Evolutionary conservation across 2,329 filamentous ascomycete genomes (phyloP), one percentile per base, ranked within the genome.

Genomic region (Podosphaera fusca): DNA sequence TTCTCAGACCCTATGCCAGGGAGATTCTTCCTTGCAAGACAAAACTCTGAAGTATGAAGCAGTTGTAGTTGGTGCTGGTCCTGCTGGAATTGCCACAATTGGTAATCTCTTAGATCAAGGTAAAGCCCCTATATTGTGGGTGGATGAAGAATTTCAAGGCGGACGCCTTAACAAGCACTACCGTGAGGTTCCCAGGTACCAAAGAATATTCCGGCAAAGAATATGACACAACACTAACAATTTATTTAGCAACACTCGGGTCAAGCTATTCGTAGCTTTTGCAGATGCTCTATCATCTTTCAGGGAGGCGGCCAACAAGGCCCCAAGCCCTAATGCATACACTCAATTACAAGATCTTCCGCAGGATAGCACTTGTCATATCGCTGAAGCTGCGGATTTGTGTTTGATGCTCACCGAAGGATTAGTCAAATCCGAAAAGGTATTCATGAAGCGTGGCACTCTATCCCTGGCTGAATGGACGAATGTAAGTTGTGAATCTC

Each of bases 51-150:
- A 60, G 63, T 78, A 72, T 62, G 72, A 71, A 55, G 77, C 77
- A 2, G 73, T 80, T 1, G 77, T 81, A 1, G 74, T 80, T 29
- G 78, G 78, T 55, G 76, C 73, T 57, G 78, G 78, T 14, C 74
- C 77, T 2, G 76, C 75, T 49, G 79, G 79, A 57, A 72, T 82
- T 57, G 78, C 77, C 2, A 75, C 74, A 5, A 71, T 82, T 31
- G 79, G 79, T n/a, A 80, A 79, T 62, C 67, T 82, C 21, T 70
- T 82, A 21, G 77, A 81, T 63, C 71, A 73, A 36, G 71, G 73
- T 52, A 68, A 73, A 6, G 67, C 69, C 7, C 73, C 72, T 12
- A 72, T 82, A 54, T 66, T 77, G 55, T 82, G 79, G 80, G 70
- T 81, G 46, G 79, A 82, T 63, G 72, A 76, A 38, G 64, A 66